Conservation (phyloP, 495 filamentous ascomycete genomes). For the Cercophora newfieldiana region DNA sequence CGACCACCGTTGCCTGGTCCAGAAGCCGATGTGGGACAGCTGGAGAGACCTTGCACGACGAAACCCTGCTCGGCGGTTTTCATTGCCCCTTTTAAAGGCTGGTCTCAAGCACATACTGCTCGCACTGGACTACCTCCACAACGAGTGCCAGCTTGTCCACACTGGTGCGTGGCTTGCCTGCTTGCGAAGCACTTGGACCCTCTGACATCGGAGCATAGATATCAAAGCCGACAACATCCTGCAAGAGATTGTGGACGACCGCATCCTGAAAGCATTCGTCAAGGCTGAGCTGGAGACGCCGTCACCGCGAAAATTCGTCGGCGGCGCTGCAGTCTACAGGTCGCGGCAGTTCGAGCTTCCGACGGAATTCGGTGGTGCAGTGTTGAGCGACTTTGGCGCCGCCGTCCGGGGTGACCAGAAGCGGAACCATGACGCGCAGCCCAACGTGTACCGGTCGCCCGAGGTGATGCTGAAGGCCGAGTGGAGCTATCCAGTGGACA, state of each 20-base stretch:
- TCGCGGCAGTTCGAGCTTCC: constrained; percentile 28
- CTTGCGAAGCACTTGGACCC: not conserved
- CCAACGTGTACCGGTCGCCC: constrained; percentile 47
- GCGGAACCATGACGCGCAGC: constrained; percentile 28
- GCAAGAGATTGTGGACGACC: constrained; percentile 24
- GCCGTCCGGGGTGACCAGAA: constrained; percentile 35
- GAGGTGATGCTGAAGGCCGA: constrained; percentile 49
- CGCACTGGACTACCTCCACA: constrained; percentile 46
- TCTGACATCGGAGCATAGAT: constrained; percentile 25
- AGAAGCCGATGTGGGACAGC: constrained; percentile 44
- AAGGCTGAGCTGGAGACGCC: constrained; percentile 33
- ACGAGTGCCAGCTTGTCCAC: constrained; percentile 44
- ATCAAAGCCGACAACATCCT: constrained; percentile 41
- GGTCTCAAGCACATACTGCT: constrained; percentile 38
- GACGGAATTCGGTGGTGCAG: constrained; percentile 28
- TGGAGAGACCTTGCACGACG: constrained; percentile 31
- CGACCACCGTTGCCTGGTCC: constrained; percentile 45
- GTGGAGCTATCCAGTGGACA: constrained; percentile 50
- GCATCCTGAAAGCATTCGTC: constrained; percentile 22
- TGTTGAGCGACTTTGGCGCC: constrained; percentile 52
- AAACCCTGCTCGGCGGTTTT: constrained; percentile 34
- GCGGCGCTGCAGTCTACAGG: constrained; percentile 29
- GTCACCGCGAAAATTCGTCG: constrained; percentile 32
- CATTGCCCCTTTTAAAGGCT: constrained; percentile 31
- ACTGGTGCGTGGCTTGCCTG: constrained; percentile 36